Evolutionary conservation across 768 basidiomycete species (phyloP).

Genomic region (Fomitopsis serialis): DNA sequence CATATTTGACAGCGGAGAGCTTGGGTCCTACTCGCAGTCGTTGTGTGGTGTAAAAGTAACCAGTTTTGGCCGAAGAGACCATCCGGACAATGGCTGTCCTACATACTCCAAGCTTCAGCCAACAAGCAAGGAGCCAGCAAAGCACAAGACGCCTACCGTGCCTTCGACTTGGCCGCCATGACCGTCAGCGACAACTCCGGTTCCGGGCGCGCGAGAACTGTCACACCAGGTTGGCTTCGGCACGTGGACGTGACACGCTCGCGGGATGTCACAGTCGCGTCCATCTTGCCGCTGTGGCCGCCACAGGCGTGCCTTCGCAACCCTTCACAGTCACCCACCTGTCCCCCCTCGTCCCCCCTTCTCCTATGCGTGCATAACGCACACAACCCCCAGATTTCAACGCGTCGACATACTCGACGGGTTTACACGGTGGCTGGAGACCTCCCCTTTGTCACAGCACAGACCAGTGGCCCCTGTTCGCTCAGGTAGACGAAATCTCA

Average conservation of each 20-base stretch:
- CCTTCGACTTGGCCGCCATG: constrained; percentile 63
- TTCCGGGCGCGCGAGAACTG: too few relatives aligned
- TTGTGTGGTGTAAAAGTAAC: constrained; percentile 85
- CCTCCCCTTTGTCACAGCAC: too few relatives aligned
- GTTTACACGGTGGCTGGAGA: too few relatives aligned
- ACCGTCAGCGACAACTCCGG: constrained; percentile 2
- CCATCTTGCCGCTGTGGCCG: background rate
- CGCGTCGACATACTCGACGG: too few relatives aligned
- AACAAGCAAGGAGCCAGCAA: background rate
- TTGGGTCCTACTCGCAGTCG: constrained; percentile 71
- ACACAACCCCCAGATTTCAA: too few relatives aligned
- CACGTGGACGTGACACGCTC: background rate
- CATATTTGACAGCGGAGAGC: constrained; percentile 88
- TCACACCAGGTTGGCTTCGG: too few relatives aligned
- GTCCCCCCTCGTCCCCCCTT: background rate
- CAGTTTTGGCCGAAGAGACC: constrained; percentile 88
- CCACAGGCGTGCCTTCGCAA: background rate
- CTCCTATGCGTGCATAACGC: background rate
- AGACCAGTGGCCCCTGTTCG: too few relatives aligned
- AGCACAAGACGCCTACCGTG: constrained; percentile 36
- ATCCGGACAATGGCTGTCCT: constrained; percentile 85
- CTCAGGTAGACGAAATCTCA: too few relatives aligned
- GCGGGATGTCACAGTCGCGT: background rate
- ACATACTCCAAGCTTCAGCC: background rate
- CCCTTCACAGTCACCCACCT: background rate